Base-by-base conservation (phyloP, 2,329 filamentous ascomycete genomes). In the Neofusicoccum umdonicola region DNA sequence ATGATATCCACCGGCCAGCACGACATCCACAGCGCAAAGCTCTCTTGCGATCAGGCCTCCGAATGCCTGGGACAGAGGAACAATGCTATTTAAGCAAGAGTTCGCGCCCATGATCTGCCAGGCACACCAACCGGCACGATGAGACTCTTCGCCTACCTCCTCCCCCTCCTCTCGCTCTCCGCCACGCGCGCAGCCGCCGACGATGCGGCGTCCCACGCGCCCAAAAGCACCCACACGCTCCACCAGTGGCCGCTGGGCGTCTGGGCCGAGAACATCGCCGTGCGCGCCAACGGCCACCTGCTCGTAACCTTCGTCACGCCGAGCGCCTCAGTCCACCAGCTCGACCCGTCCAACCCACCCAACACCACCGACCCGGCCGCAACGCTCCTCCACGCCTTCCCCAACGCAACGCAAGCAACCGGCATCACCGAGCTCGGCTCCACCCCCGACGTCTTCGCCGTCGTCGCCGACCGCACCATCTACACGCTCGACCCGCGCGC, bases 231-330 rank as follows among this genome's bases (percentile, higher is more conserved):
- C n/a, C 51, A 41, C 35, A 70, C 65, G 17, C 17, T 74, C 42
- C 66, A 73, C 48, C 66, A 72, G 56, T 74, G 73, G 50, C 58
- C 68, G 4, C 15, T 22, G 1, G 71, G 71, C 37, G 71, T 69
- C 37, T 74, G 71, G 71, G 65, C 73, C 39, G 78, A 80, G 64
- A 80, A 80, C 62, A 68, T 80, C 34, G 74, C 72, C 13, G 64
- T 76, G 1, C 76, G 73, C 17, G 54, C 68, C 15, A 78, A 77
- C 50, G 76, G 75, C 15, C 69, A 76, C 22, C 67, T 79, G 13
- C 71, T 80, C 34, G 71, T 75, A 12, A 69, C 71, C 9, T 66
- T 73, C 6, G 64, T 77, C 9, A 71, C 15, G 35, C 51, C 72
- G 37, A 48, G 54, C 19, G 69, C 77, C 6, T 71, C 75, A 52